Evolutionary conservation across 495 filamentous ascomycete species (phyloP).

Genomic region (Penicillium manginii): DNA sequence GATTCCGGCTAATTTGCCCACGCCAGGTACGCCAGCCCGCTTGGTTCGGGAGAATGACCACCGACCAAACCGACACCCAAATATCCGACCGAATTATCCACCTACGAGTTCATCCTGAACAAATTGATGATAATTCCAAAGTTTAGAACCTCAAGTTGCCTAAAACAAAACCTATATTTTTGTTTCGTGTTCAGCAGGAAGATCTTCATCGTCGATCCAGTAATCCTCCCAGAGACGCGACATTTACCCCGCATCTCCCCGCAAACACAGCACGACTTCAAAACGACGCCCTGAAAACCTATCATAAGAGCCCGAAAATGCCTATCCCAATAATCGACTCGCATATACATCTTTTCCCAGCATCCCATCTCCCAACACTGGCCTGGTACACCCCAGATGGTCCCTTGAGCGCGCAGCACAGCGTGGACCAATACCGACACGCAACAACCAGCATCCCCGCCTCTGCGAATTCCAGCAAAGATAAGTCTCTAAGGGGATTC

Average conservation of each 20-base stretch:
- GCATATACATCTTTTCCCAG: conserved; percentile 84
- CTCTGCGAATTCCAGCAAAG: conserved; percentile 5
- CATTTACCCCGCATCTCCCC: neutral
- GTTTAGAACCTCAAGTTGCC: too few species aligned
- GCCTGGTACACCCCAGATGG: conserved; percentile 62
- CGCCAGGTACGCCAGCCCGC: neutral
- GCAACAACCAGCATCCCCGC: conserved; percentile 27
- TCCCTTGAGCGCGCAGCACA: conserved; percentile 63
- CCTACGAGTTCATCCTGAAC: neutral
- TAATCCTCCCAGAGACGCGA: neutral
- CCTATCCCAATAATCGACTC: conserved; percentile 68
- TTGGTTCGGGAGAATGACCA: neutral
- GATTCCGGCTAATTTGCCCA: neutral
- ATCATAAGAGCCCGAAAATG: neutral
- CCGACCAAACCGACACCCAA: neutral
- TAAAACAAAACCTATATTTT: too few species aligned
- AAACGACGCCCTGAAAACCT: neutral
- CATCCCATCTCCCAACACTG: conserved; percentile 62
- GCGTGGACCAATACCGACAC: conserved; percentile 59
- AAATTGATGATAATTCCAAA: neutral
- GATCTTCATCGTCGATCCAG: too few species aligned
- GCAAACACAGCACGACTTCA: neutral
- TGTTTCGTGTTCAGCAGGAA: too few species aligned
- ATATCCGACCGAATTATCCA: neutral
- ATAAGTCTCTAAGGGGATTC: conserved; percentile 60